A percentile compares a stretch with the other conserved stretches of the same genome.
phyloP scores from a whole-genome alignment of 148 eudicot genomes.

The Rhododendron kiyosumense region DNA sequence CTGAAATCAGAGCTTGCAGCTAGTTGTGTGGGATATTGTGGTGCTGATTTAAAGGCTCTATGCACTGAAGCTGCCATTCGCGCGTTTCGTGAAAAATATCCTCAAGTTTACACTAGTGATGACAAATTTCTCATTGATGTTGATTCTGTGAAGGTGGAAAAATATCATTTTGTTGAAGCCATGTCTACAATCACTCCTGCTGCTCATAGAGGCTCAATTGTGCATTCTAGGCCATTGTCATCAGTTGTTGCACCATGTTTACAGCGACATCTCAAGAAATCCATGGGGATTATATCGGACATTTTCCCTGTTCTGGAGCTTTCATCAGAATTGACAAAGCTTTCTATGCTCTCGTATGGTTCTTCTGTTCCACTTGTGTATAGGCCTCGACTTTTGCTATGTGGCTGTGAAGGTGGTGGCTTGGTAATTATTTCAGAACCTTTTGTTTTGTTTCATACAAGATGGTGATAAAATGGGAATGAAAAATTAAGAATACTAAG shows the following conservation, averaged over 20 bases:
- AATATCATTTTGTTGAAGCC: constrained; percentile 84
- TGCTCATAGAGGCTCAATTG: constrained; percentile 98
- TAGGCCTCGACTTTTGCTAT: constrained; percentile 82
- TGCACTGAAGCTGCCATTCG: constrained; percentile 99
- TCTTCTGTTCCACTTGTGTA: constrained; percentile 84
- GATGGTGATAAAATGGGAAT: constrained; percentile 9
- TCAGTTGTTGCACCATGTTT: constrained; percentile 85
- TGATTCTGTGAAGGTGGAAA: constrained; percentile 82
- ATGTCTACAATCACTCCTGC: constrained; percentile 98
- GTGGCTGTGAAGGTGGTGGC: constrained; percentile 78
- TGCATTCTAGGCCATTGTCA: constrained; percentile 95
- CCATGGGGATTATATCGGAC: constrained; percentile 69
- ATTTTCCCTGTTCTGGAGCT: constrained; percentile 72
- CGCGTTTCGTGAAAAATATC: constrained; percentile 96
- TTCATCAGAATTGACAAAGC: constrained; percentile 64
- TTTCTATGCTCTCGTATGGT: constrained; percentile 83
- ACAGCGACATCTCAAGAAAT: constrained; percentile 62
- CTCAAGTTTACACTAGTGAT: constrained; percentile 98
- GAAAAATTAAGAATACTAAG: constrained; percentile 35
- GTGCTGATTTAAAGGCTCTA: constrained; percentile 97
- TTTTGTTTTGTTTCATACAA: not conserved
- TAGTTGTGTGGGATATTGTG: constrained; percentile 99
- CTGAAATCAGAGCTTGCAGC: constrained; percentile 88
- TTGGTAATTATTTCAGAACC: constrained; percentile 55
- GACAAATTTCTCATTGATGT: constrained; percentile 95